These are phyloP conservation scores for Monilinia fructicola DNA, from an alignment of 2,329 filamentous ascomycete genomes.

Conservation along the genomic window DNA sequence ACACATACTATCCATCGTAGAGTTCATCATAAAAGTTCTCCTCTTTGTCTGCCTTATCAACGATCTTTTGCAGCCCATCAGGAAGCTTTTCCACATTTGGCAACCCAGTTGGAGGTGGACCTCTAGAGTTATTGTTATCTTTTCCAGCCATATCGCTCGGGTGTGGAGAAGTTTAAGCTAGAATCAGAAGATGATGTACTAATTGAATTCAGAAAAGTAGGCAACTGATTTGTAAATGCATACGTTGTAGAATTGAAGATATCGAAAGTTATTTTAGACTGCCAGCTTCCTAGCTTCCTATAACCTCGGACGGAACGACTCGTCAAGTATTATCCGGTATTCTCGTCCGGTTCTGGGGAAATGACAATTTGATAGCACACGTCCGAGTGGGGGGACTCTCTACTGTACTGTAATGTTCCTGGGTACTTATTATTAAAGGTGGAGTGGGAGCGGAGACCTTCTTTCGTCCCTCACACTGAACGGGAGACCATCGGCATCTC, in stretches of 20 bases:
- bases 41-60: constrained; percentile 60
- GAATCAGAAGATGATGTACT: neutral
- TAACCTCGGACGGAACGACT: constrained; percentile 20
- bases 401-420: neutral
- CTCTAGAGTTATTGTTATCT: constrained; percentile 32
- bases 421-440: neutral
- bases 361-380: constrained; percentile 12
- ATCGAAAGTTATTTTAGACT: neutral
- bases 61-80: constrained; percentile 54
- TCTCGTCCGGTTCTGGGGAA: constrained; percentile 19
- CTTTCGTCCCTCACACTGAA: neutral
- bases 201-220: neutral
- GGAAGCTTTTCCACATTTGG: constrained; percentile 49
- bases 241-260: neutral
- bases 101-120: constrained; percentile 33
- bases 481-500: constrained; percentile 3
- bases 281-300: neutral
- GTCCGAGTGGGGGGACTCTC: constrained; percentile 6
- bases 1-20: constrained; percentile 73
- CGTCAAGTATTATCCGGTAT: constrained; percentile 8
- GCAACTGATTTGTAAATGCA: neutral
- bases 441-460: constrained; percentile 15
- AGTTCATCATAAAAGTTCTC: constrained; percentile 76
- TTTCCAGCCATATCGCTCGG: constrained; percentile 34
- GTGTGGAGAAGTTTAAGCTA: neutral